These are phyloP conservation scores for Aegilops bicornis DNA, from an alignment of 176 grass and related monocot species.

Conservation along the genomic window DNA sequence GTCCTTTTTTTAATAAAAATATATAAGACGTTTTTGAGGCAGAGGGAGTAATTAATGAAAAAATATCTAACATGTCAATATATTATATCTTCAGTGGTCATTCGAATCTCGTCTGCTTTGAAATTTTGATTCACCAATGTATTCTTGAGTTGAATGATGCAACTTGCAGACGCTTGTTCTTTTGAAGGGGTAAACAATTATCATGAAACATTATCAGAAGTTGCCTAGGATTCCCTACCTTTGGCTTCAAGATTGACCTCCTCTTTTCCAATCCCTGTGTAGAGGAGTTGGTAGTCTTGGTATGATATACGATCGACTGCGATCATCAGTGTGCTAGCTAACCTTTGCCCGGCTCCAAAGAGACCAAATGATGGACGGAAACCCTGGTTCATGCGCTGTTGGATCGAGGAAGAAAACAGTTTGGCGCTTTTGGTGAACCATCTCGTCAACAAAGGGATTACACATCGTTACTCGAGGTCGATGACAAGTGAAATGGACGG, in stretches of 20 bases:
- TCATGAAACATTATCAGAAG: background rate
- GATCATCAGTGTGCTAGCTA: conserved; percentile 14
- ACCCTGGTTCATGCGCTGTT: background rate
- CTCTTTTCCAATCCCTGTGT: no score
- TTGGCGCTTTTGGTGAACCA: background rate
- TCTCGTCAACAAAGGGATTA: background rate
- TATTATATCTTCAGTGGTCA: background rate
- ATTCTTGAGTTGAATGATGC: background rate
- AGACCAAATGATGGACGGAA: background rate
- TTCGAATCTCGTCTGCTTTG: background rate
- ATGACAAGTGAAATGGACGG: background rate
- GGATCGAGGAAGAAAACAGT: background rate
- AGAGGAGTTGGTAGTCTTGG: no score
- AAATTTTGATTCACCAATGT: background rate
- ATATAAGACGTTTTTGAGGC: no score
- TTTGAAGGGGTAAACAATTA: background rate
- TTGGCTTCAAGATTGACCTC: background rate
- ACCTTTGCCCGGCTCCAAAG: background rate
- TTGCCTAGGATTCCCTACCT: conserved; percentile 8
- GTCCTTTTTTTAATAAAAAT: no score
- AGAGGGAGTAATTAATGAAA: no score
- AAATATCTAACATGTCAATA: no score
- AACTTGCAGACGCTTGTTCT: background rate
- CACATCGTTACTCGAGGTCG: conserved; percentile 21
- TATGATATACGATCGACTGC: background rate